phyloP scores from a whole-genome alignment of 2,329 filamentous ascomycete species.

The Sporothrix dimorphospora region DNA sequence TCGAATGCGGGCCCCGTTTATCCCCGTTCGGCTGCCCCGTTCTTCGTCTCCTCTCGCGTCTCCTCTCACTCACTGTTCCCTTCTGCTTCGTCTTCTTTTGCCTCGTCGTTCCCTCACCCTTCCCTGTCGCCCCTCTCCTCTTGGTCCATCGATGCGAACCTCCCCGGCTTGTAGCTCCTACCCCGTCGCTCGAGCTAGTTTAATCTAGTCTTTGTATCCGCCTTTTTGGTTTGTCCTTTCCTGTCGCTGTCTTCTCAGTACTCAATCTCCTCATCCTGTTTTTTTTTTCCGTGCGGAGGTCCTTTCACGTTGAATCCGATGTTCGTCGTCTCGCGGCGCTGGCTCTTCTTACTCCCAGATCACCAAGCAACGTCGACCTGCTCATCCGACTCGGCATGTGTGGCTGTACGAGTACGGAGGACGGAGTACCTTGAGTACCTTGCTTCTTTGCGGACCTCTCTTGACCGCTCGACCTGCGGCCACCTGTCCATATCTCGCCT shows the following conservation, averaged over 20 bases:
- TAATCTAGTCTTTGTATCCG: neutral
- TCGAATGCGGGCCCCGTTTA: constrained; percentile 14
- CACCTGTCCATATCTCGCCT: neutral
- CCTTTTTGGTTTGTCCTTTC: constrained; percentile 8
- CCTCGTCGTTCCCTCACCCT: neutral
- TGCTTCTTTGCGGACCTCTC: neutral
- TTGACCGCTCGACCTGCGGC: constrained; percentile 15
- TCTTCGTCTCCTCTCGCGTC: constrained; percentile 7
- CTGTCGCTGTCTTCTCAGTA: neutral
- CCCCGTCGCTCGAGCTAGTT: constrained; percentile 4
- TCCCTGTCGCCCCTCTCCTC: constrained; percentile 8
- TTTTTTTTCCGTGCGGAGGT: neutral
- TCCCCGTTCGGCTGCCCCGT: constrained; percentile 12
- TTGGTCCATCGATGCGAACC: constrained; percentile 6
- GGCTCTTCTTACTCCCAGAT: neutral
- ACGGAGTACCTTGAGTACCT: neutral
- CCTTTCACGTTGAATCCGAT: neutral
- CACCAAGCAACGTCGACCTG: neutral
- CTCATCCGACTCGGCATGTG: neutral
- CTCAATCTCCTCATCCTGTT: neutral
- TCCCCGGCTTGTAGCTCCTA: neutral
- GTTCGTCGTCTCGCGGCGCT: neutral
- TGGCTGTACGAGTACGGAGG: neutral
- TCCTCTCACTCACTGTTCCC: neutral
- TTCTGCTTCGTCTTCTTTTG: neutral